Percentiles rank a stretch among this genome's conserved stretches.
Conservation (phyloP, 768 basidiomycete genomes). For the Sutorius australiensis region DNA sequence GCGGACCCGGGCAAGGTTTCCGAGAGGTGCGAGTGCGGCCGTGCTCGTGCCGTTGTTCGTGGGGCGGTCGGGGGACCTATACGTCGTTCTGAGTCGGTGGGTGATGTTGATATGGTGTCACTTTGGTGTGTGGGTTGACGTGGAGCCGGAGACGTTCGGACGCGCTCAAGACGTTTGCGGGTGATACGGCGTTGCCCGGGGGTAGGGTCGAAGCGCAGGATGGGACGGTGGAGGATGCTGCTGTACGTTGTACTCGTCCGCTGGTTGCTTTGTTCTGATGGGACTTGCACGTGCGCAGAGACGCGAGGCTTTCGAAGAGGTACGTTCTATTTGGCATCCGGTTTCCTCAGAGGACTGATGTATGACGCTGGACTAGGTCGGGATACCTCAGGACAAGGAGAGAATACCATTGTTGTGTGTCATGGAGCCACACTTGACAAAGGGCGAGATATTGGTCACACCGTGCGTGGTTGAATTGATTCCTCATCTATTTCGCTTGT, state of each 20-base stretch:
- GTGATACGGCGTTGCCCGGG: conserved; percentile 86
- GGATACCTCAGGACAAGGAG: conserved; percentile 66
- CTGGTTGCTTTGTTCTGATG: background rate
- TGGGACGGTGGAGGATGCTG: conserved; percentile 69
- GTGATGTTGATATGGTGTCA: conserved; percentile 25
- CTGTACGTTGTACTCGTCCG: conserved; percentile 40
- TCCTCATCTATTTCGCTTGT: background rate
- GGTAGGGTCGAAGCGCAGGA: conserved; percentile 76
- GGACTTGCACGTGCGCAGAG: conserved; percentile 41
- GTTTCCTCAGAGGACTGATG: background rate
- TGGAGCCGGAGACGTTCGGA: conserved; percentile 61
- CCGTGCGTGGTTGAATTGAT: conserved; percentile 56
- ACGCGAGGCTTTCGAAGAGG: conserved; percentile 90
- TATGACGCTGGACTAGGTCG: conserved; percentile 52
- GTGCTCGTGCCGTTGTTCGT: conserved; percentile 85
- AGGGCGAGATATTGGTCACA: conserved; percentile 70
- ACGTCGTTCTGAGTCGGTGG: conserved; percentile 80
- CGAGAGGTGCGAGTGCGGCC: conserved; percentile 61
- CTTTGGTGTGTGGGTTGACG: background rate
- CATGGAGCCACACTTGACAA: conserved; percentile 75
- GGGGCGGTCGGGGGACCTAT: conserved; percentile 77
- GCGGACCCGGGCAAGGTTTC: conserved; percentile 38
- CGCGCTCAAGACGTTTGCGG: conserved; percentile 71
- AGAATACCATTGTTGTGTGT: conserved; percentile 75
- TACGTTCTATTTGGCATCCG: conserved; percentile 24